Base-by-base conservation (phyloP, 2,329 filamentous ascomycete species). In the Aureobasidium leucospermi region DNA sequence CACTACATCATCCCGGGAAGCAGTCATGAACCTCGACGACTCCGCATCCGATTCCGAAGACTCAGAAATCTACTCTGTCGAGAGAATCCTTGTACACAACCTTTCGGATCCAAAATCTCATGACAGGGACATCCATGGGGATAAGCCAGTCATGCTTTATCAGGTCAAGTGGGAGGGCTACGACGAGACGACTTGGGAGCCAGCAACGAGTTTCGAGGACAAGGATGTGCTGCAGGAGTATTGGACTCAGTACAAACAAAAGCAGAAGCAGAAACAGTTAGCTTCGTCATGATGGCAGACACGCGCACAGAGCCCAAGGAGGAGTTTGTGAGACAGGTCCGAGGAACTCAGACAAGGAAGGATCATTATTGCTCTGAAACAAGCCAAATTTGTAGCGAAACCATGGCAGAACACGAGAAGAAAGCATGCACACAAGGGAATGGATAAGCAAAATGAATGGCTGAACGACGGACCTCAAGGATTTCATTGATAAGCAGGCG, bases 91-190 rank as follows among this genome's bases (percentile, higher is more conserved):
- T 2, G 63, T 59, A 9, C 69, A 71, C 58, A 63, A 64, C 16
- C 51, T 67, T 47, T 68, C 66, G 2, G 69, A 71, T 51, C 68
- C 69, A 4, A 60, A 58, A 11, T 68, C 66, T 6, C 69, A 71
- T 55, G 62, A 65, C 15, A 41, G 16, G 7, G 28, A 60, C 2
- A 61, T 64, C 5, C 57, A 65, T 9, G 68, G 68, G 3, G 65
- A 63, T 28, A 59, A 65, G 47, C 63, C 65, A 13, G 64, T 67
- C 2, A 68, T 68, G 67, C 61, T 71, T 1, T 71, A 70, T 56
- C 64, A 67, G 28, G 69, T 69, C 31, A 71, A 70, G 55, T 71
- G 70, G 70, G 66, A 66, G 56, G 68, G 69, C 3, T 68, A 58
- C 34, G 61, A 65, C 3, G 67, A 69, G 15, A 61, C 63, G 8